phyloP scores from a whole-genome alignment of 345 rosid genomes.

The Hibiscus mutabilis region DNA sequence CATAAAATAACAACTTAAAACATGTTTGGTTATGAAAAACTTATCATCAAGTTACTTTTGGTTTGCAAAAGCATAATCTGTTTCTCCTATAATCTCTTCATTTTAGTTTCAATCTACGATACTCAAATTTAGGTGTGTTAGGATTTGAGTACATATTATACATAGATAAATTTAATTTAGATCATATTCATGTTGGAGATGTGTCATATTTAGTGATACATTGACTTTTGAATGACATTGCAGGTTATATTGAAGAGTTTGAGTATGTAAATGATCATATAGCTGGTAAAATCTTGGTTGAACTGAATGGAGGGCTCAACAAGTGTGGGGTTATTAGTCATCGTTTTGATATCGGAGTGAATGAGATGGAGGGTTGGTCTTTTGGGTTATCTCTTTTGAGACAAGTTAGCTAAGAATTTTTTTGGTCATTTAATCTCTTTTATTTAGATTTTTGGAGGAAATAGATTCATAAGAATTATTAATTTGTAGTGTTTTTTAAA shows the following conservation, averaged over 20 bases:
- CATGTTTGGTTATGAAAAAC: no score
- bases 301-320: conserved; percentile 63
- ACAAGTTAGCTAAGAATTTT: conserved; percentile 38
- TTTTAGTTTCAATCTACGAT: neutral
- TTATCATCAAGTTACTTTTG: conserved; percentile 65
- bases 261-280: conserved; percentile 80
- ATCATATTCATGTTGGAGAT: no score
- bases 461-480: neutral
- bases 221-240: no score
- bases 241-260: conserved; percentile 74
- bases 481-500: neutral
- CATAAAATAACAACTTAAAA: conserved; percentile 45
- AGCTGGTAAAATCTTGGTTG: conserved; percentile 72
- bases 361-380: conserved; percentile 78
- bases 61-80: conserved; percentile 78
- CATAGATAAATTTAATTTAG: neutral
- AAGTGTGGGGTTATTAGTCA: conserved; percentile 83
- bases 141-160: neutral
- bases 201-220: no score
- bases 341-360: conserved; percentile 68
- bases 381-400: conserved; percentile 71
- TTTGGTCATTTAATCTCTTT: neutral
- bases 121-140: neutral
- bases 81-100: neutral
- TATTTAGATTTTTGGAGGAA: neutral